phyloP scores from a whole-genome alignment of 2,329 filamentous ascomycete genomes.

The Penicillium sp. region DNA sequence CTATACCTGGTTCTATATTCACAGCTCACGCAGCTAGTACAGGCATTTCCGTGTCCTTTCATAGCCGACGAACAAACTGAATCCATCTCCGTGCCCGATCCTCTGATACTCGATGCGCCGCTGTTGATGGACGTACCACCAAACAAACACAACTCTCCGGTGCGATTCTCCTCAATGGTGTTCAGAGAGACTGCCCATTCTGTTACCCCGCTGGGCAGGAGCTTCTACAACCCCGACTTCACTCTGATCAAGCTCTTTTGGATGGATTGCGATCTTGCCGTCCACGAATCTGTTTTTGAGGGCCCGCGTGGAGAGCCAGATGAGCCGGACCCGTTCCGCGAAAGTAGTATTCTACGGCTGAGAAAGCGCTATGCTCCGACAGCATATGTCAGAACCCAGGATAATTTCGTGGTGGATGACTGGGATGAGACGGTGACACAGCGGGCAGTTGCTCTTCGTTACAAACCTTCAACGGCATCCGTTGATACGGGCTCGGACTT shows the following conservation, averaged over 20 bases:
- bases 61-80: constrained; percentile 21
- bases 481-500: constrained; percentile 16
- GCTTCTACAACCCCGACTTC: constrained; percentile 19
- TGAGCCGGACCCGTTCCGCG: constrained; percentile 15
- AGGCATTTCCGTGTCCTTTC: constrained; percentile 33
- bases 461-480: constrained; percentile 6
- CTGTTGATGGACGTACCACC: constrained; percentile 7
- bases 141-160: constrained; percentile 7
- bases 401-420: constrained; percentile 41
- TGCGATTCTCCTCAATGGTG: constrained; percentile 31
- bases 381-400: constrained; percentile 10
- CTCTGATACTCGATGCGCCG: constrained; percentile 34
- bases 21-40: constrained; percentile 33
- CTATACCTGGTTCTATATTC: constrained; percentile 42
- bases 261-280: constrained; percentile 30
- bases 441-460: constrained; percentile 7
- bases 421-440: constrained; percentile 30
- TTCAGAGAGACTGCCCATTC: constrained; percentile 34
- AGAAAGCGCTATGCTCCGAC: constrained; percentile 21
- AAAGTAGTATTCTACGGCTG: constrained; percentile 22
- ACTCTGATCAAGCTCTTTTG: constrained; percentile 39
- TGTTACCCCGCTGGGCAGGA: constrained; percentile 13
- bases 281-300: constrained; percentile 37
- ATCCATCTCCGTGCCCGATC: constrained; percentile 30
- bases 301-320: constrained; percentile 11